Evolutionary conservation across 2,329 filamentous ascomycete species (phyloP).

Genomic region (Rhytidhysteron rufulum): DNA sequence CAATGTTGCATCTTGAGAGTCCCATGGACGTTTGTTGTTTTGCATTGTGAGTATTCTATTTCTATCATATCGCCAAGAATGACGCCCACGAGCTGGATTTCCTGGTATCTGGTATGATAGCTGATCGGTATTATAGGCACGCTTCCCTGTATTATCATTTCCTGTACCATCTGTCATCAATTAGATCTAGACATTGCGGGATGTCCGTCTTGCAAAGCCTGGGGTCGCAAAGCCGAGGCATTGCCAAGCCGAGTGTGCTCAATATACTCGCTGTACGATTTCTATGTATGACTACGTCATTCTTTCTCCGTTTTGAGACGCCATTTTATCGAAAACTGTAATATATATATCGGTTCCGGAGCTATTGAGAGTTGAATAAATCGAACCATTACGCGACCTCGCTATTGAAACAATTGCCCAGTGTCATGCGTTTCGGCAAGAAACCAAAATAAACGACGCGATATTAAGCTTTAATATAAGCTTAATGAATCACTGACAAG

Average conservation of each 20-base stretch:
- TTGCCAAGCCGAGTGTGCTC: too few species aligned
- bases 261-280: not conserved
- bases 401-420: too few species aligned
- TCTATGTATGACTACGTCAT: not conserved
- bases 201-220: not conserved
- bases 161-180: constrained; percentile 26
- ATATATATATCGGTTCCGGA: too few species aligned
- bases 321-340: too few species aligned
- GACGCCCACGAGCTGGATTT: too few species aligned
- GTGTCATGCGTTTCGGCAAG: too few species aligned
- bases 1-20: not conserved
- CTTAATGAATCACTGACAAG: too few species aligned
- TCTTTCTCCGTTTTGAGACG: not conserved
- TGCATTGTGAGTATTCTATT: not conserved
- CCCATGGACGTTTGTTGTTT: not conserved
- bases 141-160: constrained; percentile 12
- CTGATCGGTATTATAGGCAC: constrained; percentile 14
- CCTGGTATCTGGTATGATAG: constrained; percentile 7
- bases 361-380: too few species aligned
- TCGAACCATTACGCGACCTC: too few species aligned
- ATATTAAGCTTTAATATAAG: too few species aligned
- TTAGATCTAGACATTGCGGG: constrained; percentile 12
- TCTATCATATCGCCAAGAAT: not conserved
- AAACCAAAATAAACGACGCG: too few species aligned
- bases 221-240: not conserved